Evolutionary conservation across 345 rosid species (phyloP), one percentile per base, ranked within the genome.

Genomic region (Brassica napus): DNA sequence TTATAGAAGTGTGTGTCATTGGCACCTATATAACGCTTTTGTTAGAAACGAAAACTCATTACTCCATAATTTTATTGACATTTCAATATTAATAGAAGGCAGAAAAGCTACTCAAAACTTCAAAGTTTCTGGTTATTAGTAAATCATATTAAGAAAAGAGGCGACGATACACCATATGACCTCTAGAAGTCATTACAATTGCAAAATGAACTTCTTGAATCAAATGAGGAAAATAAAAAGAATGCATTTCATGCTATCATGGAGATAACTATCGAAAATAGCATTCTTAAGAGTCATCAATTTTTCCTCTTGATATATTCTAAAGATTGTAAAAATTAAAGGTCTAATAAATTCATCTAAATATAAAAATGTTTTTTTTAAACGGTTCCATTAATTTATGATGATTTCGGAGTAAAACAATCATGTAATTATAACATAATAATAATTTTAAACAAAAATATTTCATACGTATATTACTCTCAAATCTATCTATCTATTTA

Each of bases 21-120:
- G 73, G 72, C 18, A 78, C 82, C 82, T 78, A 78, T 18, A 78
- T 26, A 26, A 26, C 81, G 72, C 72, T 72, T 78, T 72, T 31
- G 67, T 16, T 71, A 65, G 37, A 35, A 57, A 65, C 21, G 71
- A 65, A 12, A 71, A 37, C 66, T 71, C 67, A 71, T 65, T 55
- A 78, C 66, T 71, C 72, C 49, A 65, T 21, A 10, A 16, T 8
- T 8, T 9, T 60, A 6, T 32, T 47, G 16, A n/a, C 8, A 71
- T 64, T 52, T 78, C 71, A 26, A 26, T 14, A 31, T 24, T n/a
- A 5, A 76, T 14, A 24, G 1, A 35, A 16, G 26, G 3, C 69
- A 34, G 8, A 61, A 16, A 16, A 8, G 16, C 34, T 59, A 44
- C 11, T 12, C 21, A 31, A 57, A 28, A 37, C 30, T 67, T 67